phyloP scores from a whole-genome alignment of 352 stramenopile genomes.

The Thalassiosira mediterranea region DNA sequence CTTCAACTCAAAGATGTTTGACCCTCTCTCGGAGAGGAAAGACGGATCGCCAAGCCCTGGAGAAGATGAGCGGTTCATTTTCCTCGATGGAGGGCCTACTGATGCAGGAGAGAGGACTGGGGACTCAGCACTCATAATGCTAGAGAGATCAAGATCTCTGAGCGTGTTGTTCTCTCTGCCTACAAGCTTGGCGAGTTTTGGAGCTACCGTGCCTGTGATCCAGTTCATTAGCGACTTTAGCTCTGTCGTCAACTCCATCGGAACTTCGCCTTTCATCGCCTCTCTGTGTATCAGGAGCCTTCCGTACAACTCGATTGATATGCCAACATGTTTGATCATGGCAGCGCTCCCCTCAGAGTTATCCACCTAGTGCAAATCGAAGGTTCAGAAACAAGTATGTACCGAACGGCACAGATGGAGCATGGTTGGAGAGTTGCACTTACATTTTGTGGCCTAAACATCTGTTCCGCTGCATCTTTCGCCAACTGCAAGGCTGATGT shows the following conservation, averaged over 20 bases:
- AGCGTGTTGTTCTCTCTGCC: constrained; percentile 41
- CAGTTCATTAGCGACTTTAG: constrained; percentile 58
- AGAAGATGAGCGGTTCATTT: constrained; percentile 20
- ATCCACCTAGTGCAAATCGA: constrained; percentile 19
- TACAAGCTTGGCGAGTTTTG: constrained; percentile 49
- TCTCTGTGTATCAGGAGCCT: constrained; percentile 71
- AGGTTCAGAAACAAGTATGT: too few relatives aligned
- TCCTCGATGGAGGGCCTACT: neutral
- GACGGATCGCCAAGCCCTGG: constrained; percentile 13
- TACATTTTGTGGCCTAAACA: constrained; percentile 41
- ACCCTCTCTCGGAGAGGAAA: constrained; percentile 10
- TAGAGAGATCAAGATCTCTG: constrained; percentile 68
- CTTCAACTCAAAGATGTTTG: constrained; percentile 31
- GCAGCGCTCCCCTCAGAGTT: constrained; percentile 19
- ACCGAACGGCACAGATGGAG: neutral
- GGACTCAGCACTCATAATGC: constrained; percentile 50
- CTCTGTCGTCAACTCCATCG: constrained; percentile 40
- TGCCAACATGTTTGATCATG: constrained; percentile 58
- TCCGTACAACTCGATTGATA: constrained; percentile 69
- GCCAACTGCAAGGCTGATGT: constrained; percentile 50
- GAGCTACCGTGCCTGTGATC: constrained; percentile 63
- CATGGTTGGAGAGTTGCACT: constrained; percentile 14
- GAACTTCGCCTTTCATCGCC: constrained; percentile 30
- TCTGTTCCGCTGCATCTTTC: constrained; percentile 43
- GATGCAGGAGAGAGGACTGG: constrained; percentile 16